Conservation (phyloP, 2,329 filamentous ascomycete genomes). For the Claviceps sp. region DNA sequence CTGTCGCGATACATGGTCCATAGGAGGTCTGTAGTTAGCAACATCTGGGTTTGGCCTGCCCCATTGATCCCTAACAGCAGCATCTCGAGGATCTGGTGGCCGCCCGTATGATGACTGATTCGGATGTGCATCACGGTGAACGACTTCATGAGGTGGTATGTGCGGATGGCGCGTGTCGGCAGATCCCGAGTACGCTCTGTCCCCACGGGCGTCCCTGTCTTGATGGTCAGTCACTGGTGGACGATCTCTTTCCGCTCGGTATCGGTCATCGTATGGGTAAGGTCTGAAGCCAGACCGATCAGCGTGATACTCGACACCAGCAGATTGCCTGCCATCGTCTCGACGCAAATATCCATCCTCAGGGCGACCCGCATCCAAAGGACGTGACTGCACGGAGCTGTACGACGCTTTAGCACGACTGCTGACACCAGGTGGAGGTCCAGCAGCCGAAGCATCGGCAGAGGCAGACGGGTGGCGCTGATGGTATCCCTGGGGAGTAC, state of each 20-base stretch:
- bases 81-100: constrained; percentile 23
- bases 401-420: constrained; percentile 37
- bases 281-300: constrained; percentile 33
- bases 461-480: constrained; percentile 35
- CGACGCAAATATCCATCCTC: constrained; percentile 34
- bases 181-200: constrained; percentile 35
- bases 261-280: constrained; percentile 39
- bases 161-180: constrained; percentile 30
- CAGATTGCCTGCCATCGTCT: constrained; percentile 30
- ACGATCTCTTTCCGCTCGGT: constrained; percentile 34
- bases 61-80: constrained; percentile 20
- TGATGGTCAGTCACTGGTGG: constrained; percentile 30
- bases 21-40: constrained; percentile 20
- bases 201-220: constrained; percentile 26
- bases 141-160: constrained; percentile 21
- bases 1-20: constrained; percentile 24
- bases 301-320: constrained; percentile 36
- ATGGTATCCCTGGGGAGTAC: constrained; percentile 43
- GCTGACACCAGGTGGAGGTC: constrained; percentile 34
- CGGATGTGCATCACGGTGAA: constrained; percentile 30
- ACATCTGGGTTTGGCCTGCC: constrained; percentile 12
- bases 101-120: constrained; percentile 32
- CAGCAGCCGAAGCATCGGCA: constrained; percentile 28
- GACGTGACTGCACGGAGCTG: constrained; percentile 29
- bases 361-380: constrained; percentile 30